Conservation (phyloP, 148 eudicot genomes). For the Arbutus unedo region DNA sequence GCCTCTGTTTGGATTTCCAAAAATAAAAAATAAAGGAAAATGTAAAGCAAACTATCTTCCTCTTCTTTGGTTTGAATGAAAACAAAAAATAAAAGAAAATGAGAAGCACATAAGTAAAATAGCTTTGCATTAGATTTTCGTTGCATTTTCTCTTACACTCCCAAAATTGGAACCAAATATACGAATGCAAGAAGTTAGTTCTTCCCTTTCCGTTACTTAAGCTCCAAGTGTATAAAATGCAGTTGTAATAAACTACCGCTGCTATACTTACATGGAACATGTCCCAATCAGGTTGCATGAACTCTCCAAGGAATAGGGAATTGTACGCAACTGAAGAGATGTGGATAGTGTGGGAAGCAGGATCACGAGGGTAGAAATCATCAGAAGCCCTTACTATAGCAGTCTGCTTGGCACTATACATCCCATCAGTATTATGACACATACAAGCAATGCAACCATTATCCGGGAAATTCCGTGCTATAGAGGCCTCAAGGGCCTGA, state of each 20-base stretch:
- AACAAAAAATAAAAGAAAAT: background rate
- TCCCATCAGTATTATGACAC: constrained; percentile 88
- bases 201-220: background rate
- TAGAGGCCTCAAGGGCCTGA: constrained; percentile 81
- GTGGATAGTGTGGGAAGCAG: constrained; percentile 96
- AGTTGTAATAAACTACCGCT: background rate
- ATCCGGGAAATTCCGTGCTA: constrained; percentile 69
- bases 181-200: background rate
- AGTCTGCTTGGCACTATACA: constrained; percentile 72
- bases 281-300: constrained; percentile 98
- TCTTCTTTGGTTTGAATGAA: background rate
- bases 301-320: constrained; percentile 86
- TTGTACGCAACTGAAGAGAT: constrained; percentile 88
- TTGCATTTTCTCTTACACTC: background rate
- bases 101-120: background rate
- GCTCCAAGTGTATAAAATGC: background rate
- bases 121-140: background rate
- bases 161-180: background rate
- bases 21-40: background rate
- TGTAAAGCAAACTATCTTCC: background rate
- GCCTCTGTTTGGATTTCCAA: background rate
- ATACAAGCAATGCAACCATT: constrained; percentile 93
- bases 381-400: constrained; percentile 91
- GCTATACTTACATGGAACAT: constrained; percentile 83
- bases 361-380: constrained; percentile 86